These are phyloP conservation scores for Paramarasmius palmivorus DNA, from an alignment of 1,284 basidiomycete genomes.

Conservation along the genomic window DNA sequence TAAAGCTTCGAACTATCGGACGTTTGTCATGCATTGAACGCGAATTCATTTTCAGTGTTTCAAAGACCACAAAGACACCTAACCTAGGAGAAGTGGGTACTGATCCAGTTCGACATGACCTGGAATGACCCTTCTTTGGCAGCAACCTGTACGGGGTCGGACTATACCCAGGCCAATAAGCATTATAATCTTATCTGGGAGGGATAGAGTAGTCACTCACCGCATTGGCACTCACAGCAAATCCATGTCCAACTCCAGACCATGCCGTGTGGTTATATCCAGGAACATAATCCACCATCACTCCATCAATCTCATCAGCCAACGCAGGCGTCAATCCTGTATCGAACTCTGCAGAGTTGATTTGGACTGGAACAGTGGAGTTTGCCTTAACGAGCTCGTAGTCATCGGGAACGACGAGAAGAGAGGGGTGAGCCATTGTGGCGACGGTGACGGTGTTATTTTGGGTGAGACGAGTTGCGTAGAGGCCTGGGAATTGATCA, in stretches of 20 bases:
- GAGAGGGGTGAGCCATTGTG: slow-evolving; percentile 39
- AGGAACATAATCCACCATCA: slow-evolving; percentile 18
- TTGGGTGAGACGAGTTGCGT: too few relatives aligned
- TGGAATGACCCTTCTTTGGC: slow-evolving; percentile 21
- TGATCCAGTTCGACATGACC: slow-evolving; percentile 17
- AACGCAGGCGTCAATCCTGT: slow-evolving; percentile 17
- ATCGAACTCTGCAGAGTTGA: slow-evolving; percentile 20
- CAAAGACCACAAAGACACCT: too few relatives aligned
- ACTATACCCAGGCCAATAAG: too few relatives aligned
- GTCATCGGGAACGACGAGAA: slow-evolving; percentile 37
- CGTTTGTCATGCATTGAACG: too few relatives aligned
- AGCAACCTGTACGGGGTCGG: slow-evolving; percentile 21
- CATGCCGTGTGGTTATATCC: slow-evolving; percentile 42
- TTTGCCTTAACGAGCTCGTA: slow-evolving; percentile 28
- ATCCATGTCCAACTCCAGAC: slow-evolving; percentile 49
- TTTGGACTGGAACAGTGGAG: slow-evolving; percentile 19
- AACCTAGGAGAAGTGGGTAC: not conserved
- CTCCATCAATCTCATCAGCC: slow-evolving; percentile 15
- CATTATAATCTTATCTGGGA: too few relatives aligned
- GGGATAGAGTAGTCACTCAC: too few relatives aligned
- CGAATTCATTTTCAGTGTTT: too few relatives aligned
- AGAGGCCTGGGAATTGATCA: too few relatives aligned
- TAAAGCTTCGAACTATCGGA: too few relatives aligned
- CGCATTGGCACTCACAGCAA: slow-evolving; percentile 38
- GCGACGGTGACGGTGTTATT: too few relatives aligned